phyloP scores from a whole-genome alignment of 371 early-diverging fungal species.

The Mucor indicus region DNA sequence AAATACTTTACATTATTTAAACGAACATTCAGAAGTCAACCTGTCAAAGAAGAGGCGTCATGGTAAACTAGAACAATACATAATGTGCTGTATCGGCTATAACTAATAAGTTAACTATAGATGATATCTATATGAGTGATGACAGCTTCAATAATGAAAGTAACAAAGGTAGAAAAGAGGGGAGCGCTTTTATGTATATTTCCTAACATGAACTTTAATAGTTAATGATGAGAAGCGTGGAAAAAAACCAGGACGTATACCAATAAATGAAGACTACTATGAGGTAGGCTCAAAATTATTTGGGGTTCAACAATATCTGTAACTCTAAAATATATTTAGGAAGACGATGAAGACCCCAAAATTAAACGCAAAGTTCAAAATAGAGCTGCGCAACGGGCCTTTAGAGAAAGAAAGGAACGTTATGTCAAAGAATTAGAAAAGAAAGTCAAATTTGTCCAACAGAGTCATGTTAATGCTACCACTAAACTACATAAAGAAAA shows the following conservation, averaged over 20 bases:
- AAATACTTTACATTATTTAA: too few relatives aligned
- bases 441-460: slow-evolving; percentile 56
- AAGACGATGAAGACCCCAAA: slow-evolving; percentile 14
- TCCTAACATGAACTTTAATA: slow-evolving; percentile 2
- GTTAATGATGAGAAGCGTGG: slow-evolving; percentile 12
- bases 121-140: too few relatives aligned
- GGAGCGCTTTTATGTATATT: background rate
- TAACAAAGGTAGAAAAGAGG: too few relatives aligned
- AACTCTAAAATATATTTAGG: background rate
- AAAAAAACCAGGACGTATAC: slow-evolving; percentile 21
- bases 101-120: too few relatives aligned
- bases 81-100: too few relatives aligned
- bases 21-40: too few relatives aligned
- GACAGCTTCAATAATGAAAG: too few relatives aligned
- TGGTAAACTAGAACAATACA: too few relatives aligned
- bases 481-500: slow-evolving; percentile 36
- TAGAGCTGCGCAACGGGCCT: slow-evolving; percentile 68
- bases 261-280: slow-evolving; percentile 14
- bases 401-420: slow-evolving; percentile 61
- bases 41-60: too few relatives aligned
- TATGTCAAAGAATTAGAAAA: slow-evolving; percentile 61
- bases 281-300: background rate
- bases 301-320: background rate
- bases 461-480: slow-evolving; percentile 32
- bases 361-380: slow-evolving; percentile 65